Conservation (phyloP, 768 basidiomycete genomes). For the Tricholoma hemisulphureum region DNA sequence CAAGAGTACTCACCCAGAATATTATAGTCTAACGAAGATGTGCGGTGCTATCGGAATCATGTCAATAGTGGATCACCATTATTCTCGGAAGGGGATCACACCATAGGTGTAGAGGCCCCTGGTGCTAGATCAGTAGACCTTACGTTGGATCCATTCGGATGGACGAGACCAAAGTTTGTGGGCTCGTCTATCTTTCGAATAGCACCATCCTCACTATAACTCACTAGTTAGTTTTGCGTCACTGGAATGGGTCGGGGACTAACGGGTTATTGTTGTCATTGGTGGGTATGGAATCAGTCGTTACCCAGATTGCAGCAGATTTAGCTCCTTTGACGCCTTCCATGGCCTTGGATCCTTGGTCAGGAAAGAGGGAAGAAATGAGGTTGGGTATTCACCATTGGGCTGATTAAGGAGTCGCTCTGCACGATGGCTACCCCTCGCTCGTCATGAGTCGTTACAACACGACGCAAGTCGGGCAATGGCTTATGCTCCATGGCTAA, state of each 20-base stretch:
- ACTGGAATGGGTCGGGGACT: background rate
- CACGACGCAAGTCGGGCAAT: conserved; percentile 41
- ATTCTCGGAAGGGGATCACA: too few relatives aligned
- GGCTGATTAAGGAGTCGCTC: conserved; percentile 27
- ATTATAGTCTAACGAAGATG: too few relatives aligned
- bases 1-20: too few relatives aligned
- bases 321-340: conserved; percentile 32
- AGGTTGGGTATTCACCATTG: background rate
- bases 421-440: conserved; percentile 42
- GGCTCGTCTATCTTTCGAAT: too few relatives aligned
- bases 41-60: too few relatives aligned
- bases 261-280: conserved; percentile 51
- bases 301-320: too few relatives aligned
- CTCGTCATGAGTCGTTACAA: conserved; percentile 50
- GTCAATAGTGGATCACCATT: too few relatives aligned
- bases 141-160: too few relatives aligned
- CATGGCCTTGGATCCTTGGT: conserved; percentile 28
- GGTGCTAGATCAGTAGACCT: too few relatives aligned
- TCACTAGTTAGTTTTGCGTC: background rate
- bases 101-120: too few relatives aligned
- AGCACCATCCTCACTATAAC: conserved; percentile 50
- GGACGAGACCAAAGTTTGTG: too few relatives aligned
- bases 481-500: conserved; percentile 26
- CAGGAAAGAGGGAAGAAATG: background rate
- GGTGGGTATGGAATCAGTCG: too few relatives aligned